Conservation (phyloP, 768 basidiomycete species). For the Suillus tomentosus region DNA sequence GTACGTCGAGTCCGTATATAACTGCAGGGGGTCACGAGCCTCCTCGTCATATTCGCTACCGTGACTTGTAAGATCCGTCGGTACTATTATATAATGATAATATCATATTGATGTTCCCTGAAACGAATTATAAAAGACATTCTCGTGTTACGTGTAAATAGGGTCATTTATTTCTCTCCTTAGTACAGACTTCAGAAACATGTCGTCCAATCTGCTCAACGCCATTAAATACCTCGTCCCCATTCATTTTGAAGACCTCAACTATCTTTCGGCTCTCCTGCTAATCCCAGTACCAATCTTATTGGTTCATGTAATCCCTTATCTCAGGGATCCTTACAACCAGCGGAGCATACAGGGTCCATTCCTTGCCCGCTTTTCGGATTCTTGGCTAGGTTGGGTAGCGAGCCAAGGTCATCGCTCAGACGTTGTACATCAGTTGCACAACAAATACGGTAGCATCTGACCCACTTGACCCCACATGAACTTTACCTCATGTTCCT, state of each 20-base stretch:
- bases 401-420: slow-evolving; percentile 73
- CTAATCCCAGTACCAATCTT: slow-evolving; percentile 20
- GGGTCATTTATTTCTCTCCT: not conserved
- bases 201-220: not conserved
- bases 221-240: not conserved
- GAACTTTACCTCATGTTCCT: not conserved
- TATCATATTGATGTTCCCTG: too few relatives aligned
- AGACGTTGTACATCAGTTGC: slow-evolving; percentile 71
- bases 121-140: too few relatives aligned
- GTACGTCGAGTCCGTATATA: too few relatives aligned
- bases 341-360: slow-evolving; percentile 71
- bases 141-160: not conserved
- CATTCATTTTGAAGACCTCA: slow-evolving; percentile 2
- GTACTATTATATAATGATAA: too few relatives aligned
- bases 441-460: slow-evolving; percentile 68
- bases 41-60: too few relatives aligned
- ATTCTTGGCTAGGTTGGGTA: slow-evolving; percentile 71
- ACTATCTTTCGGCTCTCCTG: slow-evolving; percentile 12
- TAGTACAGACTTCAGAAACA: not conserved
- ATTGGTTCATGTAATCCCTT: slow-evolving; percentile 43
- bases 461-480: not conserved
- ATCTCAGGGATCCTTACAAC: slow-evolving; percentile 57
- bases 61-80: too few relatives aligned
- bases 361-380: slow-evolving; percentile 67
- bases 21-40: too few relatives aligned